These are phyloP conservation scores for Zanthoxylum bungeanum DNA, from an alignment of 345 rosid genomes.

Conservation along the genomic window DNA sequence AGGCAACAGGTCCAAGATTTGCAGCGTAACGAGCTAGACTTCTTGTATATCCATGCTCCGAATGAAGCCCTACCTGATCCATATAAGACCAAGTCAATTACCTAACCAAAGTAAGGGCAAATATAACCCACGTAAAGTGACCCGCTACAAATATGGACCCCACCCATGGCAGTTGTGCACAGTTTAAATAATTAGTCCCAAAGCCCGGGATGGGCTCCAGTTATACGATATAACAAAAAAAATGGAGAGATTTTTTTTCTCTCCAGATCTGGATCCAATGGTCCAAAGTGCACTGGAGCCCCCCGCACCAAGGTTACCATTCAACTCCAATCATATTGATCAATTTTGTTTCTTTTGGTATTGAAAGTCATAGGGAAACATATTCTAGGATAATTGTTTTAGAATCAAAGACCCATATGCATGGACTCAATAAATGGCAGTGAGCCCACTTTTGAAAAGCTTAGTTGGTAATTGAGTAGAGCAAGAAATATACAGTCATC, in stretches of 20 bases:
- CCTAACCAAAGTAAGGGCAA: constrained; percentile 5
- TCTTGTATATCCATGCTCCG: constrained; percentile 75
- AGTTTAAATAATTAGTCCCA: not conserved
- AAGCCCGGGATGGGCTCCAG: too few relatives aligned
- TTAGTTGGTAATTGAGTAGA: constrained; percentile 12
- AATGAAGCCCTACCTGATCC: constrained; percentile 71
- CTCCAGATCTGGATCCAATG: too few relatives aligned
- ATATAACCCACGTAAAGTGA: constrained; percentile 2
- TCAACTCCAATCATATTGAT: not conserved
- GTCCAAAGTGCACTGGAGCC: too few relatives aligned
- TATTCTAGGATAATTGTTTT: not conserved
- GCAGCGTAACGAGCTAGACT: constrained; percentile 85
- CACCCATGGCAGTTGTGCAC: constrained; percentile 6
- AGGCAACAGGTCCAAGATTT: constrained; percentile 61
- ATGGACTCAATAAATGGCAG: not conserved
- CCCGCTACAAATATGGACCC: not conserved
- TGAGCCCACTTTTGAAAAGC: constrained; percentile 10
- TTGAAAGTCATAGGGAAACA: not conserved
- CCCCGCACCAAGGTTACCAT: constrained; percentile 3
- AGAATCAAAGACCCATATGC: not conserved
- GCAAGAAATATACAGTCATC: constrained; percentile 38
- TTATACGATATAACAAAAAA: too few relatives aligned
- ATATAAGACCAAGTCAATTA: constrained; percentile 17
- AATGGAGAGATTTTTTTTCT: too few relatives aligned
- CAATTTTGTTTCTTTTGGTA: not conserved